phyloP scores from a whole-genome alignment of 2,329 filamentous ascomycete genomes.

The Epichloe sp. region DNA sequence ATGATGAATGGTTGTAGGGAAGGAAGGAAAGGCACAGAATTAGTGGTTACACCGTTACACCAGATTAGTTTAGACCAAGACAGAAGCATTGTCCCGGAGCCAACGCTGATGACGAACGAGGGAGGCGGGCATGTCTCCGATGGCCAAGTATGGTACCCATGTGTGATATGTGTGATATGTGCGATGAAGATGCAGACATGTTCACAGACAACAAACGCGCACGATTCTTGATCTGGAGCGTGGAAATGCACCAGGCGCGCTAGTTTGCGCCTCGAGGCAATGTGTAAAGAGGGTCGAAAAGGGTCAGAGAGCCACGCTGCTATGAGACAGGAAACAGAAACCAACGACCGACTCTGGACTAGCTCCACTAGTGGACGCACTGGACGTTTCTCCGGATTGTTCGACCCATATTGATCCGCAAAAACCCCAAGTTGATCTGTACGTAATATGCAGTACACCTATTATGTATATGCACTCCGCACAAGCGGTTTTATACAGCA shows the following conservation, averaged over 20 bases:
- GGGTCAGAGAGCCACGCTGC: neutral
- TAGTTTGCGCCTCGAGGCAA: neutral
- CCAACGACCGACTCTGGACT: neutral
- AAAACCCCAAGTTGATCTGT: too few species aligned
- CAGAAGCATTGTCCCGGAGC: too few species aligned
- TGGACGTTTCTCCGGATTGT: neutral
- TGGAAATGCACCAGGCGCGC: neutral
- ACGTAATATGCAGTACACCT: too few species aligned
- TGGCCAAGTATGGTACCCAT: too few species aligned
- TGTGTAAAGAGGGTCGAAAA: neutral
- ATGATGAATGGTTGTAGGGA: neutral
- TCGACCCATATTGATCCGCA: too few species aligned
- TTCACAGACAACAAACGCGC: neutral
- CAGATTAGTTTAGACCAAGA: too few species aligned
- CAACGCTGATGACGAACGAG: too few species aligned
- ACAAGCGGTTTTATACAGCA: neutral
- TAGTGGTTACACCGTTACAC: too few species aligned
- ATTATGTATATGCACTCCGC: too few species aligned
- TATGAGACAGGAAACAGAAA: neutral
- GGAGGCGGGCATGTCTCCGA: too few species aligned
- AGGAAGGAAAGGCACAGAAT: neutral
- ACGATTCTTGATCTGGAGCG: neutral
- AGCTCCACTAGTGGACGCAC: neutral
- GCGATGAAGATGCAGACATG: too few species aligned
- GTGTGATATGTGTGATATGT: too few species aligned